These are phyloP conservation scores for Linum tenue DNA, from an alignment of 345 rosid genomes.

Conservation along the genomic window DNA sequence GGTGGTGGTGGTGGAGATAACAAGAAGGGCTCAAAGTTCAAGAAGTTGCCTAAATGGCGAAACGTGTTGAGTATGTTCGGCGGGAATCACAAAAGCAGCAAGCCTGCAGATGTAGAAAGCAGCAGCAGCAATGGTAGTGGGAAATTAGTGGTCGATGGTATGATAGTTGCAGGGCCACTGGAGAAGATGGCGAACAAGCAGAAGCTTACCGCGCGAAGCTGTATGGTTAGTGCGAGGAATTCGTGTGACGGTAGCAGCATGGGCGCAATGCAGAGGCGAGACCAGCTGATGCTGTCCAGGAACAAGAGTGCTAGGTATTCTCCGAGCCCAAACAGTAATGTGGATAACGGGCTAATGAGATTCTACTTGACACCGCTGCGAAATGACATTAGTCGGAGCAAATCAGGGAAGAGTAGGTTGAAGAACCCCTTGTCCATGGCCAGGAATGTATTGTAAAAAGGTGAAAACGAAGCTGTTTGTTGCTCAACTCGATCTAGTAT, in stretches of 20 bases:
- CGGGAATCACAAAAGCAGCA: constrained; percentile 17
- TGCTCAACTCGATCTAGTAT: not conserved
- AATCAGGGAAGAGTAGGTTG: constrained; percentile 49
- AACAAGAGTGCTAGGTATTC: not conserved
- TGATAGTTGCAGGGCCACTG: constrained; percentile 34
- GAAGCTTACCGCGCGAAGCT: constrained; percentile 48
- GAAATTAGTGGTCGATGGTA: constrained; percentile 15
- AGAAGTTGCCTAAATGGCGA: constrained; percentile 14
- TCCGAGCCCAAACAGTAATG: not conserved
- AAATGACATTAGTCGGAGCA: constrained; percentile 39
- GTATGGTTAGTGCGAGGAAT: constrained; percentile 49
- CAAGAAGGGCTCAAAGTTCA: constrained; percentile 15
- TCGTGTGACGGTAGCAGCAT: constrained; percentile 19
- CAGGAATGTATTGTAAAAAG: constrained; percentile 27
- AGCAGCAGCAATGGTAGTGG: constrained; percentile 27
- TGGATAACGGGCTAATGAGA: constrained; percentile 1
- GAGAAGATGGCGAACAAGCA: constrained; percentile 32
- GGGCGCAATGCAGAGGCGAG: constrained; percentile 25
- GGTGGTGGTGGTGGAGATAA: constrained; percentile 4
- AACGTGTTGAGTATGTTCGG: constrained; percentile 22
- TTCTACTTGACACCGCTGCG: constrained; percentile 18
- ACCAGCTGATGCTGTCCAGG: constrained; percentile 22
- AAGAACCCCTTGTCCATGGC: constrained; percentile 28
- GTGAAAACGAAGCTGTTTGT: not conserved
- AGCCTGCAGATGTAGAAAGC: constrained; percentile 25